Conservation (phyloP, 257 asterid genomes). For the Osmanthus fragrans region DNA sequence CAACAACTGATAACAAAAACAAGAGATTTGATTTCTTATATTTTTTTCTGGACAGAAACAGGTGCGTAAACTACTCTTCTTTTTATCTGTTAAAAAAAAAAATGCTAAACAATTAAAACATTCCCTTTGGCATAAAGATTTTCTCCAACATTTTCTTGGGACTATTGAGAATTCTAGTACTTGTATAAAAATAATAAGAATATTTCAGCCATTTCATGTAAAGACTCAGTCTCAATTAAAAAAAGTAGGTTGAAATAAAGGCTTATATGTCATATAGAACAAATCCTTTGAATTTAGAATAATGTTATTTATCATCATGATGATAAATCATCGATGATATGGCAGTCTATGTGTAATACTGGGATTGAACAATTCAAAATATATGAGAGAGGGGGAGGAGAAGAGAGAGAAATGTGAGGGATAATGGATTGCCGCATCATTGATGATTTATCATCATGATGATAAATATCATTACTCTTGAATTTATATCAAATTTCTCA, state of each 20-base stretch:
- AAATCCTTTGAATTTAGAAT: background rate
- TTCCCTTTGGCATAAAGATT: slow-evolving; percentile 29
- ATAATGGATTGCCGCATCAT: no score
- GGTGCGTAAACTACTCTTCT: slow-evolving; percentile 23
- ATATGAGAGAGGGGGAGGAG: no score
- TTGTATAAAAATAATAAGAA: background rate
- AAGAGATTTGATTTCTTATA: background rate
- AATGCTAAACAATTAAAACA: slow-evolving; percentile 4
- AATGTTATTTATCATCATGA: no score
- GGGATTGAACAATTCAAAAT: no score
- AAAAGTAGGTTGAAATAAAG: background rate
- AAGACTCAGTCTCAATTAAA: background rate
- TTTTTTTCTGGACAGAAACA: background rate
- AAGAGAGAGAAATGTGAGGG: no score
- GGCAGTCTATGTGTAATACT: no score
- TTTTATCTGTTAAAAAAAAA: slow-evolving; percentile 19
- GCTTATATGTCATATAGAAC: background rate
- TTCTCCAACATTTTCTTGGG: background rate
- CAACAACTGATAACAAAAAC: slow-evolving; percentile 5
- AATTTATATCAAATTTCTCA: background rate
- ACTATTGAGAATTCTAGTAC: background rate
- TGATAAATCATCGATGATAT: no score
- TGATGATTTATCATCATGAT: no score
- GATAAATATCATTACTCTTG: no score
- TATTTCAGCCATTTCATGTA: background rate